Evolutionary conservation across 192 early-diverging fungal genomes (phyloP).

Genomic region (Powellomyces hirtus): DNA sequence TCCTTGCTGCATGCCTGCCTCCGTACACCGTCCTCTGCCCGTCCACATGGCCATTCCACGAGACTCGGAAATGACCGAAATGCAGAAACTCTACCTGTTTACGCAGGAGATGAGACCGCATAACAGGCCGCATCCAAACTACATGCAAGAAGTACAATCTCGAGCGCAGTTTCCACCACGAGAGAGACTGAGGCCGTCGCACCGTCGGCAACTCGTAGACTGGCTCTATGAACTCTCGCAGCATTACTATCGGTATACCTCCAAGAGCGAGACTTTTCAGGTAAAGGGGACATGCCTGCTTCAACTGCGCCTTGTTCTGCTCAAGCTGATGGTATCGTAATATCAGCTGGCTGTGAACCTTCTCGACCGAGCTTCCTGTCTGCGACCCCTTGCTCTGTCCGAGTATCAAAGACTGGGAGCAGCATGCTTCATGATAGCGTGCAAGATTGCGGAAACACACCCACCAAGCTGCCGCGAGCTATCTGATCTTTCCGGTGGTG

Average conservation of each 20-base stretch:
- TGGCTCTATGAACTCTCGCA: constrained; percentile 17
- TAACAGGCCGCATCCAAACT: neutral
- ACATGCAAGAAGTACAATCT: neutral
- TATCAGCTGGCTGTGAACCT: constrained; percentile 20
- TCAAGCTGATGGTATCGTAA: neutral
- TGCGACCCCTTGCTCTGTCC: neutral
- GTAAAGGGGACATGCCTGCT: neutral
- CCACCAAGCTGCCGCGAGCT: constrained; percentile 22
- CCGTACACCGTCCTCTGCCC: too few species aligned
- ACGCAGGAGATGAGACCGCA: constrained; percentile 10
- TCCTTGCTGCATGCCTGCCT: too few species aligned
- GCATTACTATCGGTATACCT: neutral
- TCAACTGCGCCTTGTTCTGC: neutral
- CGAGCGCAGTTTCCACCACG: neutral
- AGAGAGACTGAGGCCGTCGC: neutral
- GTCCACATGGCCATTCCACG: too few species aligned
- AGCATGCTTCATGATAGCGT: constrained; percentile 28
- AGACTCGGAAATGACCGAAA: neutral
- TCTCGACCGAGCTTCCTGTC: constrained; percentile 17
- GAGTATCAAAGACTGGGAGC: constrained; percentile 26
- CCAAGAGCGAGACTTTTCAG: constrained; percentile 20
- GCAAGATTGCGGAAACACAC: constrained; percentile 8
- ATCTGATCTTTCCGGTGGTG: constrained; percentile 11
- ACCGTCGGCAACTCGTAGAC: constrained; percentile 16
- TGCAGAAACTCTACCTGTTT: constrained; percentile 27